Conservation (phyloP, 768 basidiomycete genomes). For the Suillus americanus region DNA sequence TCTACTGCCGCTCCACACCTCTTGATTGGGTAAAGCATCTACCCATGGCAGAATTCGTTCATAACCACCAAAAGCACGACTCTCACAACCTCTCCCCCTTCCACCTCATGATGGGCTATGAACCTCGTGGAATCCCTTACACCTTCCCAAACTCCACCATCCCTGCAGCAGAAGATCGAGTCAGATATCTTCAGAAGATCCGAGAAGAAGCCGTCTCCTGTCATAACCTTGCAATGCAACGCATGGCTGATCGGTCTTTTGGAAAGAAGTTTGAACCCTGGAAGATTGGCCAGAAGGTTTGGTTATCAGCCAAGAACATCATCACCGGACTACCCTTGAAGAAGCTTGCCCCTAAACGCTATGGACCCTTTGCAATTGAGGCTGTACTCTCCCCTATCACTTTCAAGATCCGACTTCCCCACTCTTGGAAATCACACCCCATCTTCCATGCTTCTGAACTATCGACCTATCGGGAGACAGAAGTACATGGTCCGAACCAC, state of each 20-base stretch:
- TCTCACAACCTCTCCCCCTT: not conserved
- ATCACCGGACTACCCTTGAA: no score
- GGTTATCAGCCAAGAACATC: no score
- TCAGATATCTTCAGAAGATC: no score
- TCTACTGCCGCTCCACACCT: conserved; percentile 2
- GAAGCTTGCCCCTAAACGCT: no score
- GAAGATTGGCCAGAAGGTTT: no score
- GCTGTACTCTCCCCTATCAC: not conserved
- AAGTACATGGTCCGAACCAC: no score
- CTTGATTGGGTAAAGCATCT: conserved; percentile 11
- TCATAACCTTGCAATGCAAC: not conserved
- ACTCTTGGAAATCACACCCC: not conserved
- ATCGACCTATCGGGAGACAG: no score
- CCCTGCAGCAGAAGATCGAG: no score
- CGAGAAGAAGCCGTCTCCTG: not conserved
- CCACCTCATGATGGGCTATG: conserved; percentile 5
- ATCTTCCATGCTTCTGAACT: no score
- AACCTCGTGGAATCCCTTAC: not conserved
- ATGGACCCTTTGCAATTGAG: not conserved
- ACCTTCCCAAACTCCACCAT: fast-evolving
- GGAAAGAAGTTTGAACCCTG: no score
- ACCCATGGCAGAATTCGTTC: conserved; percentile 15
- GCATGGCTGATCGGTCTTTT: no score
- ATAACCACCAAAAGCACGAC: not conserved
- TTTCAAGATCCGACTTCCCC: not conserved